phyloP scores from a whole-genome alignment of 306 rosid species.

The Pyrus communis region DNA sequence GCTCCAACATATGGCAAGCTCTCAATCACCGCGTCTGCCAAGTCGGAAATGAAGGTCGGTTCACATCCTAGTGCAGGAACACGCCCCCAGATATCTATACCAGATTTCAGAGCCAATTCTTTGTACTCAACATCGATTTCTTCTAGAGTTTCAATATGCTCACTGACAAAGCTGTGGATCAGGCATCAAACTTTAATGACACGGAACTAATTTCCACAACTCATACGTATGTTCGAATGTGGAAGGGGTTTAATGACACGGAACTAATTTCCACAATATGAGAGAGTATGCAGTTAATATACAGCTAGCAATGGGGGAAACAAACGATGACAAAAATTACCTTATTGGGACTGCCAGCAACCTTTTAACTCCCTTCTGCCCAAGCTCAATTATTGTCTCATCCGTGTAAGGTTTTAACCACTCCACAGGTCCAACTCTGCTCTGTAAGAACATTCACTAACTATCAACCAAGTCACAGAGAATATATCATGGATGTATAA shows the following conservation, averaged over 20 bases:
- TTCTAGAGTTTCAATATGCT: slow-evolving; percentile 96
- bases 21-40: slow-evolving; percentile 99
- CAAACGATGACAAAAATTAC: slow-evolving; percentile 25
- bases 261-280: background rate
- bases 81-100: slow-evolving; percentile 94
- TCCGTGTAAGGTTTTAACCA: slow-evolving; percentile 99
- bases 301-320: background rate
- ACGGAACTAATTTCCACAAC: background rate
- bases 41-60: slow-evolving; percentile 83
- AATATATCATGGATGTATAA: background rate
- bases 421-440: slow-evolving; percentile 99
- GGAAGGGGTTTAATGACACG: background rate
- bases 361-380: slow-evolving; percentile 75
- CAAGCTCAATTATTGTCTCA: slow-evolving; percentile 91
- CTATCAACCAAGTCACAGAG: slow-evolving; percentile 7
- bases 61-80: slow-evolving; percentile 99
- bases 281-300: background rate
- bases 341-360: slow-evolving; percentile 96
- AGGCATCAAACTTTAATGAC: slow-evolving; percentile 12
- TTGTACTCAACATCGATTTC: slow-evolving; percentile 97
- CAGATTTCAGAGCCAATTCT: slow-evolving; percentile 84
- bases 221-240: background rate
- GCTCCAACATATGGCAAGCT: slow-evolving; percentile 97
- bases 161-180: slow-evolving; percentile 92
- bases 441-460: slow-evolving; percentile 44